phyloP scores from a whole-genome alignment of 2,329 filamentous ascomycete species.

The Phaeoacremonium minimum region DNA sequence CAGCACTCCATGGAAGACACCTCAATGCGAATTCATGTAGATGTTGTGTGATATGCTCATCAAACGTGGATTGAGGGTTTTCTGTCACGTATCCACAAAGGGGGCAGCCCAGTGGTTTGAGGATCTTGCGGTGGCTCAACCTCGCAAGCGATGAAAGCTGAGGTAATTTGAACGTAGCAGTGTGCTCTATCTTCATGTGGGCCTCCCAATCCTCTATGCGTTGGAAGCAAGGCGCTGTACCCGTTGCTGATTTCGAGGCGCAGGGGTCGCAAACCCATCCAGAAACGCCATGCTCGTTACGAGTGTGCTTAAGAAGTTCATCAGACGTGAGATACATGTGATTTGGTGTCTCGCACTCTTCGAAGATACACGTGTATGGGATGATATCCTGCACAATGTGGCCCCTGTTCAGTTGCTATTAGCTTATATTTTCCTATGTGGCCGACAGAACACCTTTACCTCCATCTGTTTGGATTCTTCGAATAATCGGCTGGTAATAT shows the following conservation, averaged over 20 bases:
- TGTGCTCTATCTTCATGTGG: background rate
- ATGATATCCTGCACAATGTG: background rate
- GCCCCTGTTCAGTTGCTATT: too few relatives aligned
- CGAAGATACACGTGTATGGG: background rate
- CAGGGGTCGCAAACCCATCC: background rate
- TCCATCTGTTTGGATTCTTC: background rate
- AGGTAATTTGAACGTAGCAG: background rate
- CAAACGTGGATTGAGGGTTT: background rate
- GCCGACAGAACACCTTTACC: too few relatives aligned
- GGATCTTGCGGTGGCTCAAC: background rate
- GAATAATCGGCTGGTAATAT: background rate
- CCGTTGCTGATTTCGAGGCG: background rate
- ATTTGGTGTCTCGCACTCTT: background rate
- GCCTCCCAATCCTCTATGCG: background rate
- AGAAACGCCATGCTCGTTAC: background rate
- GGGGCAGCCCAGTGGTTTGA: background rate
- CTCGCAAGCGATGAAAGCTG: background rate
- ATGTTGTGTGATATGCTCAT: background rate
- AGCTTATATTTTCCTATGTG: too few relatives aligned
- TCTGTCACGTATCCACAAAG: background rate
- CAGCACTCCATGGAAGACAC: background rate
- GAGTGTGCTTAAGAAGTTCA: background rate
- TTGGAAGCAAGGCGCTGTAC: background rate
- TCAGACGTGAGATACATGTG: background rate
- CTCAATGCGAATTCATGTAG: background rate